These are phyloP conservation scores for Phytophthora fragariaefolia DNA, from an alignment of 352 stramenopile species.

Conservation along the genomic window DNA sequence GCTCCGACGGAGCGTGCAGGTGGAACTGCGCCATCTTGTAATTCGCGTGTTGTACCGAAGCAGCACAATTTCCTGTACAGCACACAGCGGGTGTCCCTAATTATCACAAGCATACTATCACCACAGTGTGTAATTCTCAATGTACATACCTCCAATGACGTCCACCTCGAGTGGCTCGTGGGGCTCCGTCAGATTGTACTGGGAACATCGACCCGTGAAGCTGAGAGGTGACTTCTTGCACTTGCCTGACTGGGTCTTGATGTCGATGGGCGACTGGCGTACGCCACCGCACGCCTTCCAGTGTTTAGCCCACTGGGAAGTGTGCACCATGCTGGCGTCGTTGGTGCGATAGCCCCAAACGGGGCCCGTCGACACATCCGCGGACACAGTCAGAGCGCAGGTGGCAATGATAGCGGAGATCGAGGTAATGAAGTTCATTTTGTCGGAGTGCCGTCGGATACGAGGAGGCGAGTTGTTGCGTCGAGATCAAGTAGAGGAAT, in stretches of 20 bases:
- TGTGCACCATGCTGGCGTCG: conserved; percentile 21
- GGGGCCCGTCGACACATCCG: conserved; percentile 1
- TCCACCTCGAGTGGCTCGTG: conserved; percentile 33
- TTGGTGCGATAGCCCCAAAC: conserved; percentile 35
- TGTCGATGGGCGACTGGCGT: conserved; percentile 45
- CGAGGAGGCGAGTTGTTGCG: not conserved
- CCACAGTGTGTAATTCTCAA: not conserved
- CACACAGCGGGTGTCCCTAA: too few relatives aligned
- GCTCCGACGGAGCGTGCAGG: conserved; percentile 62
- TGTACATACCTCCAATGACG: conserved; percentile 28
- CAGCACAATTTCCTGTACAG: conserved; percentile 25
- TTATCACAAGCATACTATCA: too few relatives aligned
- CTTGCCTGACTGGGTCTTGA: conserved; percentile 14
- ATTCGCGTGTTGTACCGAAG: conserved; percentile 2
- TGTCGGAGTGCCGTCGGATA: not conserved
- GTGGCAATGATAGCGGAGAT: conserved; percentile 10
- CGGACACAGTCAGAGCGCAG: conserved; percentile 11
- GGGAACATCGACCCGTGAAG: conserved; percentile 18
- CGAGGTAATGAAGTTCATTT: conserved; percentile 21
- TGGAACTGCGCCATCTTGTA: conserved; percentile 52
- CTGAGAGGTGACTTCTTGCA: not conserved
- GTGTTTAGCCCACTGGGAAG: conserved; percentile 28
- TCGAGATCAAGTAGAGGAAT: conserved; percentile 19
- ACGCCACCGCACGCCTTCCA: conserved; percentile 28
- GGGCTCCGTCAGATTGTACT: conserved; percentile 34